These are phyloP conservation scores for Lophium mytilinum DNA, from an alignment of 495 filamentous ascomycete species.

Conservation along the genomic window DNA sequence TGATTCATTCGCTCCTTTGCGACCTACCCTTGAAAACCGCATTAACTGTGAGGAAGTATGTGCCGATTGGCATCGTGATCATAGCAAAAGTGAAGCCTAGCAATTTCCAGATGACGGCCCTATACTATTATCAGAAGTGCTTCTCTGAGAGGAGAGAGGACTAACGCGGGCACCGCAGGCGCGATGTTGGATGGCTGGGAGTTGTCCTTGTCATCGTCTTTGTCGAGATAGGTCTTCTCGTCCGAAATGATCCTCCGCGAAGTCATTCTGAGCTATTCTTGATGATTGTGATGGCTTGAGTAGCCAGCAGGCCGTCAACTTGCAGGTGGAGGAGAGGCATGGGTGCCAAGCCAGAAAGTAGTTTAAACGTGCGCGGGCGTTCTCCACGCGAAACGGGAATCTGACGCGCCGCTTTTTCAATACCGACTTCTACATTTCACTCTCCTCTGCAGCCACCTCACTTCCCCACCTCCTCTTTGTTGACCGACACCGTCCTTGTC, in stretches of 20 bases:
- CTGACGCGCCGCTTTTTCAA: no score
- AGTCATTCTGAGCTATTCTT: conserved; percentile 6
- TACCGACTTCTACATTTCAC: no score
- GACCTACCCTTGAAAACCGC: conserved; percentile 63
- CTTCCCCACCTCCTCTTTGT: no score
- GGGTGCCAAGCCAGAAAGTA: no score
- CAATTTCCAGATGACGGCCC: conserved; percentile 81
- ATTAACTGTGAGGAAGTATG: conserved; percentile 76
- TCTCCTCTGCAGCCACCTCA: no score
- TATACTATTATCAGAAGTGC: conserved; percentile 31
- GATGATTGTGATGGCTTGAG: not conserved
- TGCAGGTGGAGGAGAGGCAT: no score
- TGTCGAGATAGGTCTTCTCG: conserved; percentile 28
- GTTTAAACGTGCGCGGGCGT: no score
- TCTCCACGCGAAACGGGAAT: no score
- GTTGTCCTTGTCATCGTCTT: conserved; percentile 14
- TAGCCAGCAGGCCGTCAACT: no score
- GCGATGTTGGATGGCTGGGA: conserved; percentile 30
- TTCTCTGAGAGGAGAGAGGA: not conserved
- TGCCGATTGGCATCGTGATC: conserved; percentile 73
- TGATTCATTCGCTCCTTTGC: no score
- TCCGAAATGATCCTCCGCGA: conserved; percentile 20
- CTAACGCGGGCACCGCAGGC: conserved; percentile 36
- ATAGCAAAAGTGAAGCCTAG: conserved; percentile 86
- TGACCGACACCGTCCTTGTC: no score